A percentile compares a stretch with the other conserved stretches of the same genome.
These are phyloP conservation scores for Entophlyctis helioformis DNA, from an alignment of 192 early-diverging fungal species.

Conservation along the genomic window DNA sequence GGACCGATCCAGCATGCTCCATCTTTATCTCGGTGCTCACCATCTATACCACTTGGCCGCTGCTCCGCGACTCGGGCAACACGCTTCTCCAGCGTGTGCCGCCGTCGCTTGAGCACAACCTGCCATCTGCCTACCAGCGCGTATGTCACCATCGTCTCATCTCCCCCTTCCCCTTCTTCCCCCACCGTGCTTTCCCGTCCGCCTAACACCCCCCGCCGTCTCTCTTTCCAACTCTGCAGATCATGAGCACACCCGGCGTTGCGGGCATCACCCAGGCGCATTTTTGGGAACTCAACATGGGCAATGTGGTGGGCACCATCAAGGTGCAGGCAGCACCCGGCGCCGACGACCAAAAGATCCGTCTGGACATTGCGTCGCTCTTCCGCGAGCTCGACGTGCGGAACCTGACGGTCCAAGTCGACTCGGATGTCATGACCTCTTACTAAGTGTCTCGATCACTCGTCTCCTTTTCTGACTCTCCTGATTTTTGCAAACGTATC, in stretches of 20 bases:
- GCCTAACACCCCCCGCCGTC: background rate
- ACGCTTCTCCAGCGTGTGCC: constrained; percentile 30
- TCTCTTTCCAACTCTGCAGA: constrained; percentile 3
- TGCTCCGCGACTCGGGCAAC: constrained; percentile 58
- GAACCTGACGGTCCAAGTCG: constrained; percentile 28
- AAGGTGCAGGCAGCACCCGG: constrained; percentile 17
- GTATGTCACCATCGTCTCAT: too few relatives aligned
- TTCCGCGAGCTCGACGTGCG: constrained; percentile 22
- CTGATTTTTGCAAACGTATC: too few relatives aligned
- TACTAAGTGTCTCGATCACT: too few relatives aligned
- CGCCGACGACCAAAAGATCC: constrained; percentile 15
- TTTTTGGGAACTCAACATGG: constrained; percentile 33
- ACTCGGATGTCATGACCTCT: constrained; percentile 15
- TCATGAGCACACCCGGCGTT: constrained; percentile 20
- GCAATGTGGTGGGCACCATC: constrained; percentile 27
- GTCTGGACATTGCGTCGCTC: constrained; percentile 15
- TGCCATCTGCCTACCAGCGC: constrained; percentile 11
- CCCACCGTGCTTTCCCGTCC: background rate
- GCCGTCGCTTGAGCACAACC: constrained; percentile 3
- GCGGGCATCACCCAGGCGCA: constrained; percentile 24
- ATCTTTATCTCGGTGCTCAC: constrained; percentile 83
- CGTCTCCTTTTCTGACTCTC: too few relatives aligned
- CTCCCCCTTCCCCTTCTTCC: too few relatives aligned
- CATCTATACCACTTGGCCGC: constrained; percentile 70
- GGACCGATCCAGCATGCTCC: constrained; percentile 89